phyloP scores from a whole-genome alignment of 2,329 filamentous ascomycete genomes.

The Aspergillus arachidicola region DNA sequence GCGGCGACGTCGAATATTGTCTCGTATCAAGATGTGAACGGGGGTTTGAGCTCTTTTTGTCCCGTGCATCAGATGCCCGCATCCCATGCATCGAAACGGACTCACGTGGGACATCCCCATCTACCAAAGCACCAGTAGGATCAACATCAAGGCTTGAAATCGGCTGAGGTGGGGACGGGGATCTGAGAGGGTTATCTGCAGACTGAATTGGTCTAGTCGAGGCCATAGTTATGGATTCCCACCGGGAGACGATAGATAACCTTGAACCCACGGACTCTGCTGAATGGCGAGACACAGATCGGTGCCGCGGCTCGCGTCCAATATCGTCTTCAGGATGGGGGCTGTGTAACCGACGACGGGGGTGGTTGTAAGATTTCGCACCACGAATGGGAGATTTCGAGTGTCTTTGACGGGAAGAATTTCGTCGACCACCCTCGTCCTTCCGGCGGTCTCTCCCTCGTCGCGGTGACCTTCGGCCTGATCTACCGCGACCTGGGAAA shows the following conservation, averaged over 20 bases:
- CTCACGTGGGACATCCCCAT: constrained; percentile 37
- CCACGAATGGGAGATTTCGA: constrained; percentile 38
- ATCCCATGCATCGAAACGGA: constrained; percentile 36
- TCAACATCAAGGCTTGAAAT: constrained; percentile 37
- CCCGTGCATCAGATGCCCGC: constrained; percentile 35
- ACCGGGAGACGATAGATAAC: constrained; percentile 30
- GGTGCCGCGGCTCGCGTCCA: constrained; percentile 31
- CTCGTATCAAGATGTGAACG: constrained; percentile 47
- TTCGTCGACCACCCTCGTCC: constrained; percentile 32
- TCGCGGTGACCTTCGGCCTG: constrained; percentile 37
- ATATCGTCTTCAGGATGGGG: constrained; percentile 28
- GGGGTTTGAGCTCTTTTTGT: constrained; percentile 37
- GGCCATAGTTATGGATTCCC: constrained; percentile 29
- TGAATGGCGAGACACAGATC: constrained; percentile 40
- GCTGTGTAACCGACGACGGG: constrained; percentile 32
- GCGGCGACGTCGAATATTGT: constrained; percentile 61
- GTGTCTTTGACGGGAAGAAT: constrained; percentile 28
- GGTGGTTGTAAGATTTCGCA: constrained; percentile 27
- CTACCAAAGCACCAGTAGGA: constrained; percentile 29
- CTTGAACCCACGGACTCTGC: constrained; percentile 35
- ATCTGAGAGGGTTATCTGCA: constrained; percentile 29
- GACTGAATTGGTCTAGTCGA: constrained; percentile 33
- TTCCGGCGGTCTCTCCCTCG: constrained; percentile 37
- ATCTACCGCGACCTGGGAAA: constrained; percentile 35
- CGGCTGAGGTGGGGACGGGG: constrained; percentile 38